Base-by-base conservation (phyloP, 345 rosid species). In the Heritiera fomes region DNA sequence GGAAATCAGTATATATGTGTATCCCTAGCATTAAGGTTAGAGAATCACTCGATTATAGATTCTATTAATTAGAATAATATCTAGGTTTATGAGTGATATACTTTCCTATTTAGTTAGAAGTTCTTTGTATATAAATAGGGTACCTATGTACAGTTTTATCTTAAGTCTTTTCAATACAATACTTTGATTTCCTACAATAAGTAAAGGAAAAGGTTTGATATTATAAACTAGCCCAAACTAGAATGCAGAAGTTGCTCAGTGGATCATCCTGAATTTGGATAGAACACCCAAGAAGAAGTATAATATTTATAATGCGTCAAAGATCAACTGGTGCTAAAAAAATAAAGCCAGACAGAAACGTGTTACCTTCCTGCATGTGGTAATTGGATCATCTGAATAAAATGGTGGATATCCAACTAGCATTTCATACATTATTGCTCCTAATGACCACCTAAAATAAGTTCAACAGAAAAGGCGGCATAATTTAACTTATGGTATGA, bases 341-440 rank as follows among this genome's bases (percentile, higher is more conserved):
- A 9, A 47, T 43, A 15, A 58, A 30, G 43, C 40, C 46, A 63
- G 65, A 79, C 56, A 80, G 38, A 80, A 81, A 59, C 66, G 56
- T 40, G 46, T 80, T 87, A 92, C 98, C 97, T 94, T 94, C 83
- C 96, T 86, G 88, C 97, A 94, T 67, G 97, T 87, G 66, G 93
- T 88, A 79, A 94, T 81, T 58, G 98, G 97, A 45, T 92, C 97
- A 88, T 94, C 98, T 17, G 98, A 88, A 74, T 94, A 94, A 86
- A 94, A 94, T 28, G 98, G 98, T 79, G 98, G 97, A 82, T 92
- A 94, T 73, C 98, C 98, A 79, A 90, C 91, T 64, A 94, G 95
- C 98, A 94, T 94, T 85, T 94, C 98, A 67, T 94, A 94, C 97
- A 92, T 88, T 78, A 92, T 94, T 77, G 98, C 98, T 79, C 98